Conservation (phyloP, 106 monocot genomes). For the Cymbidium sinense region DNA sequence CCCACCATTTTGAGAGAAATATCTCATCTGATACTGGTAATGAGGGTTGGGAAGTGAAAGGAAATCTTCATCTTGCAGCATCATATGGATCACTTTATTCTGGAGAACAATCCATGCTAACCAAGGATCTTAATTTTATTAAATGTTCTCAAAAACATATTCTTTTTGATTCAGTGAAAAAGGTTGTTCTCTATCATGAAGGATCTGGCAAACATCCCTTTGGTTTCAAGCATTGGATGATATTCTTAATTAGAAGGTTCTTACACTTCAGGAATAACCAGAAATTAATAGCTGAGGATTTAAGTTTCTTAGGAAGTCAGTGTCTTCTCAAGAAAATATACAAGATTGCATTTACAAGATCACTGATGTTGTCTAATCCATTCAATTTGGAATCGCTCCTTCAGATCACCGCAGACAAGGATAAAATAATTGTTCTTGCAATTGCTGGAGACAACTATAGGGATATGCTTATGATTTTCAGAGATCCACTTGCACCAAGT, state of each 20-base stretch:
- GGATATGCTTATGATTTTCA: too few relatives aligned
- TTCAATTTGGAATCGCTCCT: too few relatives aligned
- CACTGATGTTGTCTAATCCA: slow-evolving; percentile 28
- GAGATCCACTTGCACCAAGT: too few relatives aligned
- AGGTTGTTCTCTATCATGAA: slow-evolving; percentile 7
- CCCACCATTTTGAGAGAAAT: slow-evolving; percentile 3
- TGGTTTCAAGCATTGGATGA: slow-evolving; percentile 1
- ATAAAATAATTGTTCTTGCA: too few relatives aligned
- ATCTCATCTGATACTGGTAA: background rate
- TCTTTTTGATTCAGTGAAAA: slow-evolving; percentile 27
- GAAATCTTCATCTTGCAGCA: slow-evolving; percentile 59
- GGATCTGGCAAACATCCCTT: background rate
- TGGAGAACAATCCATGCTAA: slow-evolving; percentile 10
- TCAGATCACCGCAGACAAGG: too few relatives aligned
- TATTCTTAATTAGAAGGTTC: slow-evolving; percentile 3
- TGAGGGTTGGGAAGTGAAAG: slow-evolving; percentile 43
- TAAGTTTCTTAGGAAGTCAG: slow-evolving; percentile 5
- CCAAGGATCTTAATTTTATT: slow-evolving; percentile 24
- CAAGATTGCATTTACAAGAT: slow-evolving; percentile 15
- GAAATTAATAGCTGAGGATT: slow-evolving; percentile 16
- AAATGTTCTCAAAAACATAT: slow-evolving; percentile 35
- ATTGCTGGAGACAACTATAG: too few relatives aligned
- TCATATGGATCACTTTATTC: slow-evolving; percentile 73
- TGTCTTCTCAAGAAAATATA: slow-evolving; percentile 11
- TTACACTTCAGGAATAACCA: slow-evolving; percentile 5